Conservation (phyloP, 73 alveolate species). For the Symbiodinium natans region DNA sequence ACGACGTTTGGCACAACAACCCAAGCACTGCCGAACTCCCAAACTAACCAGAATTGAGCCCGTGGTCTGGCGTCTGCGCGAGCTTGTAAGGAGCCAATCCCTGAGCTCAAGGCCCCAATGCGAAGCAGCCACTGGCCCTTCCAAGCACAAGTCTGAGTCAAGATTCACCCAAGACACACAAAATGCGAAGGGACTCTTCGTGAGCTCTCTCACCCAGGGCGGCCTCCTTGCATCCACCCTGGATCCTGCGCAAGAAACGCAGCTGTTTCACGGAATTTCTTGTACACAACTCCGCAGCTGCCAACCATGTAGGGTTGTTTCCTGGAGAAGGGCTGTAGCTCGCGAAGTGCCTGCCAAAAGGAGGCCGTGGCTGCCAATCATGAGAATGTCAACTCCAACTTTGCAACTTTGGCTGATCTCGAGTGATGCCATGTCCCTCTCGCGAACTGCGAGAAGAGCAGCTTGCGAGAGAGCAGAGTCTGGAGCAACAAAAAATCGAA, state of each 20-base stretch:
- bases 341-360: not conserved
- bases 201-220: not conserved
- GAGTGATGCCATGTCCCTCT: too few species aligned
- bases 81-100: too few species aligned
- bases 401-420: too few species aligned
- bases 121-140: constrained; percentile 87
- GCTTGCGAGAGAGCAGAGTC: not conserved
- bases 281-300: not conserved
- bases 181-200: not conserved
- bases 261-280: not conserved
- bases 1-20: too few species aligned
- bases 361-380: too few species aligned
- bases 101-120: not conserved
- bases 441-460: too few species aligned
- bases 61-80: too few species aligned
- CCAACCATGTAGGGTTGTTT: not conserved
- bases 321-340: not conserved
- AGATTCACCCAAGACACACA: too few species aligned
- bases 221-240: constrained; percentile 4
- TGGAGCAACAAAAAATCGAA: not conserved
- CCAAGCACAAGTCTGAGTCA: not conserved
- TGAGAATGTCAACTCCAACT: too few species aligned
- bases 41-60: too few species aligned
- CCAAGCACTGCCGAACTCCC: too few species aligned
- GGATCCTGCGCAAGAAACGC: not conserved